These are phyloP conservation scores for Macrocybe gigantea DNA, from an alignment of 768 basidiomycete genomes.

Conservation along the genomic window DNA sequence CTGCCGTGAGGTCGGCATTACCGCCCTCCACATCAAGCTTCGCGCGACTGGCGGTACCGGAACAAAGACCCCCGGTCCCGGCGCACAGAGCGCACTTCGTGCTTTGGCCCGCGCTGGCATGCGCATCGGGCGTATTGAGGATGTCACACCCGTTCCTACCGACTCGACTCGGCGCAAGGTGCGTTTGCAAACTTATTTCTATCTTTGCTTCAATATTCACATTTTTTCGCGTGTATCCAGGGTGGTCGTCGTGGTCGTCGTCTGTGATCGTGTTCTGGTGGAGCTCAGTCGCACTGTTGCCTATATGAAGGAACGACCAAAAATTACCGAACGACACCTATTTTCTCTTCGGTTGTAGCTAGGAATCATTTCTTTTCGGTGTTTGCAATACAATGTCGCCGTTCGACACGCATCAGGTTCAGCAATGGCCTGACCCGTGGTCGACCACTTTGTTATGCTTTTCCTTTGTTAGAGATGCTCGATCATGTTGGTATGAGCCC, in stretches of 20 bases:
- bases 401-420: conserved; percentile 82
- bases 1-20: conserved; percentile 98
- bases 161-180: conserved; percentile 98
- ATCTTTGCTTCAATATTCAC: neutral
- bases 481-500: no score
- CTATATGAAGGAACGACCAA: conserved; percentile 1
- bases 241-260: conserved; percentile 99
- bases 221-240: conserved; percentile 29
- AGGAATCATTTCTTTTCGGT: neutral
- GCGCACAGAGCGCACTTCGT: conserved; percentile 96
- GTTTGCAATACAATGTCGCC: conserved; percentile 60
- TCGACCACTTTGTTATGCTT: conserved; percentile 39
- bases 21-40: conserved; percentile 98
- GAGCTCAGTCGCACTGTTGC: conserved; percentile 6
- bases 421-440: conserved; percentile 67
- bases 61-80: conserved; percentile 98
- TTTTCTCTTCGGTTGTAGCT: conserved; percentile 20
- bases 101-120: conserved; percentile 98
- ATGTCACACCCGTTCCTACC: conserved; percentile 95
- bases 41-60: conserved; percentile 97
- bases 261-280: conserved; percentile 44
- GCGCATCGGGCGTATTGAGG: conserved; percentile 97
- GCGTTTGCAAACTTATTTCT: conserved; percentile 11
- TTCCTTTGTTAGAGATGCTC: no score
- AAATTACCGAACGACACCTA: conserved; percentile 4